Evolutionary conservation across 1,284 basidiomycete genomes (phyloP).

Genomic region (Lentinula novae-zelandiae): DNA sequence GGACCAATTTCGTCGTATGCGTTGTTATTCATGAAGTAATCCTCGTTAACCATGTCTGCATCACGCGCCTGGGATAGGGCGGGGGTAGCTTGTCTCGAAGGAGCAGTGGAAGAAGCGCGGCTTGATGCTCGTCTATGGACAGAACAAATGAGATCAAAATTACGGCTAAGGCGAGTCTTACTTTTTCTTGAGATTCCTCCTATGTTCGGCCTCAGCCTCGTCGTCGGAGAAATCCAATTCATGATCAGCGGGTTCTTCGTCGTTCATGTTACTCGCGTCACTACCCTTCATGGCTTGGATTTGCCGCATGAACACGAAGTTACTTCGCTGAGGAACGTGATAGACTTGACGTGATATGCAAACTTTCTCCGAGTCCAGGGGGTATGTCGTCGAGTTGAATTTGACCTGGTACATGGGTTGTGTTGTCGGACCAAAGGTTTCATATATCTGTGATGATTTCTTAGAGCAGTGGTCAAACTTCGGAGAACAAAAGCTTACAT

Average conservation of each 20-base stretch:
- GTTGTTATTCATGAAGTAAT: conserved; percentile 46
- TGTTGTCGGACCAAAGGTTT: conserved; percentile 87
- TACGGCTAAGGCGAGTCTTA: conserved; percentile 24
- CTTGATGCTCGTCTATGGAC: conserved; percentile 48
- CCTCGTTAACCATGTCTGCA: conserved; percentile 46
- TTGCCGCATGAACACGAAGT: conserved; percentile 72
- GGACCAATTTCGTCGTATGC: conserved; percentile 61
- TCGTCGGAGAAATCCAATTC: conserved; percentile 91
- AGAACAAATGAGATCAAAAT: not conserved
- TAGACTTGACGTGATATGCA: conserved; percentile 59
- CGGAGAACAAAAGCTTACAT: conserved; percentile 47
- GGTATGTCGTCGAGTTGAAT: conserved; percentile 54
- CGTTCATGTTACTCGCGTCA: conserved; percentile 89
- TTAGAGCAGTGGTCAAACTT: conserved; percentile 5
- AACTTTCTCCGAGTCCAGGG: conserved; percentile 54
- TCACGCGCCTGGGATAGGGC: conserved; percentile 49
- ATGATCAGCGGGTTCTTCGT: conserved; percentile 83
- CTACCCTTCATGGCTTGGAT: conserved; percentile 72
- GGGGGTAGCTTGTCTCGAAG: conserved; percentile 54
- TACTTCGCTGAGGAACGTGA: conserved; percentile 74
- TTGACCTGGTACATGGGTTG: conserved; percentile 83
- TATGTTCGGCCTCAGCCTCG: conserved; percentile 75
- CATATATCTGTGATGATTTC: conserved; percentile 59
- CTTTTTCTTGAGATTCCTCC: conserved; percentile 53
- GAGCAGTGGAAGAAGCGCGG: conserved; percentile 40